phyloP scores from a whole-genome alignment of 306 rosid species.

The Neltuma alba region DNA sequence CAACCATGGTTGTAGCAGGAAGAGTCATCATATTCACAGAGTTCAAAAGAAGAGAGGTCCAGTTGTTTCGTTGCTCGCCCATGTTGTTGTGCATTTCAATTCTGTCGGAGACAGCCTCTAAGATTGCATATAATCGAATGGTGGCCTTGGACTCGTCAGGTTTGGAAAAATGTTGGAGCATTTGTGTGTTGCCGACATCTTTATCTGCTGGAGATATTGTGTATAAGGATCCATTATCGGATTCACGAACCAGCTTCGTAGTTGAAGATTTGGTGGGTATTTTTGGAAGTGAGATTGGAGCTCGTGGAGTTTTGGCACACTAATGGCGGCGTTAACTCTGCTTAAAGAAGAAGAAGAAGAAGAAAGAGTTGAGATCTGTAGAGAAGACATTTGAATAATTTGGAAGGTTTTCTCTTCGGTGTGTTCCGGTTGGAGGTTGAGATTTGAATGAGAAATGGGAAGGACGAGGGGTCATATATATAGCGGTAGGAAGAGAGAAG shows the following conservation, averaged over 20 bases:
- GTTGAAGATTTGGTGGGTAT: not conserved
- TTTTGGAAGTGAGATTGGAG: conserved; percentile 34
- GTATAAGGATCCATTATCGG: conserved; percentile 19
- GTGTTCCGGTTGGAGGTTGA: not conserved
- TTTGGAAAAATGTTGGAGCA: too few relatives aligned
- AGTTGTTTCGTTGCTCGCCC: conserved; percentile 55
- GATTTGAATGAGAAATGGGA: not conserved
- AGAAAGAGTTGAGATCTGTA: conserved; percentile 39
- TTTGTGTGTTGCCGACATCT: too few relatives aligned
- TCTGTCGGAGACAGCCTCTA: conserved; percentile 59
- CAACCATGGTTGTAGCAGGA: too few relatives aligned
- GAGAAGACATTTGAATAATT: conserved; percentile 15
- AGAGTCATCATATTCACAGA: conserved; percentile 59
- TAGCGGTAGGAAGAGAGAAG: not conserved
- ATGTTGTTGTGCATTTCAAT: conserved; percentile 64
- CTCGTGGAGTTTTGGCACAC: conserved; percentile 43
- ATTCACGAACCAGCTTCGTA: conserved; percentile 27
- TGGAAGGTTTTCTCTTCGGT: not conserved
- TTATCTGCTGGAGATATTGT: conserved; percentile 12
- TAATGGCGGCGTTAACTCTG: conserved; percentile 42
- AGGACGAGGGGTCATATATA: not conserved
- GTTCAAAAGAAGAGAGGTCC: conserved; percentile 60
- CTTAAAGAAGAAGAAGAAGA: conserved; percentile 38
- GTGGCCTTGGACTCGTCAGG: not conserved
- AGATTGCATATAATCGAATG: conserved; percentile 49